Conservation (phyloP, 225 moss, liverwort and hornwort genomes). For the Physcomitrium patens region DNA sequence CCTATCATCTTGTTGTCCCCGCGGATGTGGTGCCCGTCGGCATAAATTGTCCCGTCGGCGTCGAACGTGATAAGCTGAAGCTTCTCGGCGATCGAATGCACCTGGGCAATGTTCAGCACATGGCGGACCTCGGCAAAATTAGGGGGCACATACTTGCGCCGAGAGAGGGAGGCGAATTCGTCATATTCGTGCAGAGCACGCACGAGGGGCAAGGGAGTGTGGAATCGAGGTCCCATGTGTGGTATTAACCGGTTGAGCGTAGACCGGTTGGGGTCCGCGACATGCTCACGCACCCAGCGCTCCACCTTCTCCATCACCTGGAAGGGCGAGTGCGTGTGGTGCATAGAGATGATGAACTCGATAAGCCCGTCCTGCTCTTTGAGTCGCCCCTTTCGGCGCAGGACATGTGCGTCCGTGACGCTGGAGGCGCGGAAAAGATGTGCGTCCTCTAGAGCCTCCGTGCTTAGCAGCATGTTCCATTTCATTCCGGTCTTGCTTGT, state of each 20-base stretch:
- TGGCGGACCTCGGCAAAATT: conserved; percentile 96
- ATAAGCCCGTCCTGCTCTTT: conserved; percentile 96
- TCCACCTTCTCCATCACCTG: conserved; percentile 97
- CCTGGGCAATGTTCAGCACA: conserved; percentile 91
- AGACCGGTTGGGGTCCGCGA: conserved; percentile 76
- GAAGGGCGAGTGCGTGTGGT: conserved; percentile 84
- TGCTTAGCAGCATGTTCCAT: conserved; percentile 92
- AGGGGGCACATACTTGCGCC: conserved; percentile 83
- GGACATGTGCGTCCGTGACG: conserved; percentile 85
- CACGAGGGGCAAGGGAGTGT: conserved; percentile 81
- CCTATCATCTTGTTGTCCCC: conserved; percentile 93
- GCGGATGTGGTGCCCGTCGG: conserved; percentile 87
- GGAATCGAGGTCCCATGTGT: conserved; percentile 74
- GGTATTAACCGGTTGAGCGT: conserved; percentile 75
- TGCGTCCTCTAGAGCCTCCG: conserved; percentile 81
- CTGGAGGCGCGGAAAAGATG: conserved; percentile 89
- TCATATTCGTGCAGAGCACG: conserved; percentile 87
- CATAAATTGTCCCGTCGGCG: conserved; percentile 89
- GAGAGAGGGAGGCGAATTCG: conserved; percentile 83
- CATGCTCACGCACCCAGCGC: conserved; percentile 85
- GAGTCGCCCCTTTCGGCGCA: conserved; percentile 80
- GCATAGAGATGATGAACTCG: conserved; percentile 93
- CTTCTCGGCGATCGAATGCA: conserved; percentile 85
- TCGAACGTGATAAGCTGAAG: conserved; percentile 84
- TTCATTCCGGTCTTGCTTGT: conserved; percentile 61